Evolutionary conservation across 805 yeast species (phyloP).

Genomic region (Candida nemodendra): DNA sequence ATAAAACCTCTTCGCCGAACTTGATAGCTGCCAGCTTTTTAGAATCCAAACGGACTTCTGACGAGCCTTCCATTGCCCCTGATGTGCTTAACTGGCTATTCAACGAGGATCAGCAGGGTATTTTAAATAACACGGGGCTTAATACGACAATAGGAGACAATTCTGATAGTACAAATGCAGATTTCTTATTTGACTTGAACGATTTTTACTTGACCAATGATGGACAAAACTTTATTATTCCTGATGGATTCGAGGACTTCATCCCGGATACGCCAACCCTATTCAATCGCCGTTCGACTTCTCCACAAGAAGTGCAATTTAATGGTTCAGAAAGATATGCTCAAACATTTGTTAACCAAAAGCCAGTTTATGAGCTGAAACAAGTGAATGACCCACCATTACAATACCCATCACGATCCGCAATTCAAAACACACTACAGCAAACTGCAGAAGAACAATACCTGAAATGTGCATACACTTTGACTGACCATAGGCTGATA

Average conservation of each 20-base stretch:
- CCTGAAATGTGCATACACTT: constrained; percentile 12
- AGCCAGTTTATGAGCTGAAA: not conserved
- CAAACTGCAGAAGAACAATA: constrained; percentile 3
- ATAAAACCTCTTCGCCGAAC: constrained; percentile 1
- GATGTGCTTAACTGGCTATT: constrained; percentile 31
- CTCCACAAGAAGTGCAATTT: not conserved
- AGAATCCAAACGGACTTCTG: not conserved
- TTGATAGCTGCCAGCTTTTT: not conserved
- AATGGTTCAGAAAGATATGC: too few relatives aligned
- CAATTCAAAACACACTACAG: not conserved
- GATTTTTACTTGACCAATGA: constrained; percentile 27
- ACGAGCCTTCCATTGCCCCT: constrained; percentile 10
- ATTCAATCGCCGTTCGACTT: too few relatives aligned
- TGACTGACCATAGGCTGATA: constrained; percentile 19
- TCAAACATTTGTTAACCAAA: not conserved
- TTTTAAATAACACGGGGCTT: not conserved
- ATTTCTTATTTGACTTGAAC: constrained; percentile 21
- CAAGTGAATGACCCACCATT: not conserved
- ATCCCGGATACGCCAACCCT: constrained; percentile 25
- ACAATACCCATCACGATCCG: not conserved
- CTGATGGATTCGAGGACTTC: constrained; percentile 30
- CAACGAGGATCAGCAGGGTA: constrained; percentile 16
- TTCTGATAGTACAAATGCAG: not conserved
- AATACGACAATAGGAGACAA: not conserved
- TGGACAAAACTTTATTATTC: constrained; percentile 29